Conservation (phyloP, 495 filamentous ascomycete species). For the Xylaria intraflava region DNA sequence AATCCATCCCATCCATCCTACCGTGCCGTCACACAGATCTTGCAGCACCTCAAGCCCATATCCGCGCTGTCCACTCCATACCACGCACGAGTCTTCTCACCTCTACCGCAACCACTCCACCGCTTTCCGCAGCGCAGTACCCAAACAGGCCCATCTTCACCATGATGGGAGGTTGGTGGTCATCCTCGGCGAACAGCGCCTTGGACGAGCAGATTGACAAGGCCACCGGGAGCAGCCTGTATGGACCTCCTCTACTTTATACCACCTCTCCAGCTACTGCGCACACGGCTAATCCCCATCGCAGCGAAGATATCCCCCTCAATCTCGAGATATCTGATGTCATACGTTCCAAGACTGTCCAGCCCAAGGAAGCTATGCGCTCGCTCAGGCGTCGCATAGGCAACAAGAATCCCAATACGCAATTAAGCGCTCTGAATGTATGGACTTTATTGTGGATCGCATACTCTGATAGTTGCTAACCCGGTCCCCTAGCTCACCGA, state of each 20-base stretch:
- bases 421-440: constrained; percentile 88
- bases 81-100: not conserved
- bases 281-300: constrained; percentile 12
- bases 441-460: constrained; percentile 7
- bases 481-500: constrained; percentile 63
- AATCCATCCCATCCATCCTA: not conserved
- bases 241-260: constrained; percentile 22
- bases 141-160: constrained; percentile 16
- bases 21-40: no score
- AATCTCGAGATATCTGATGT: constrained; percentile 96
- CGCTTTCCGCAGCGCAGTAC: constrained; percentile 4
- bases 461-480: constrained; percentile 28
- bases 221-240: constrained; percentile 90
- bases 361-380: constrained; percentile 95
- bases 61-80: no score
- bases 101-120: not conserved
- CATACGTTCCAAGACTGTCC: constrained; percentile 92
- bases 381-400: constrained; percentile 88
- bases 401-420: constrained; percentile 93
- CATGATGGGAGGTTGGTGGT: constrained; percentile 86
- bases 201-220: constrained; percentile 95
- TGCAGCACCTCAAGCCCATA: no score
- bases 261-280: not conserved
- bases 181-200: constrained; percentile 64
- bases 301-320: constrained; percentile 91